Evolutionary conservation across 192 early-diverging fungal genomes (phyloP), one percentile per base, ranked within the genome.

Genomic region (Oehlia diaphana): DNA sequence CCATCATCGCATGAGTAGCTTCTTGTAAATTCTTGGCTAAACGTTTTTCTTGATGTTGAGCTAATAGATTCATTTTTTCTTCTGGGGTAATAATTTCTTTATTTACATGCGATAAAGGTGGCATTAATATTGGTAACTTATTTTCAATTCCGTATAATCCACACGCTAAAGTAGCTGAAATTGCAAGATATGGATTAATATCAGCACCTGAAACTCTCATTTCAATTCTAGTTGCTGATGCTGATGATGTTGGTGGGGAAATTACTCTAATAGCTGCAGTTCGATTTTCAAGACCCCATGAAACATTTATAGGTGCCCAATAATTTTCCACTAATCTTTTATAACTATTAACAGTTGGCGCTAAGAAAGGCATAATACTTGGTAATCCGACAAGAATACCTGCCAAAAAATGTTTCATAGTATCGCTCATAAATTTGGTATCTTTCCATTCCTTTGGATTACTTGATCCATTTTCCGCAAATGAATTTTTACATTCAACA

Each of bases 131-230:
- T 13, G 80, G 61, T 78, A 93, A 76, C 44, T 88, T 84, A 42
- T 90, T 87, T 62, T 84, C 73, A 77, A 96, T 90, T 9, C 95
- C 95, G 67, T 91, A 89, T 4, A 90, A 83, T 6, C 95, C 95
- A 74, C 89, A 89, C 12, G 89, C 92, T 14, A 95, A 79, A 71
- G 92, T 88, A 23, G 90, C 92, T 49, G 92, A 91, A 72, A 92
- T 88, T 2, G 90, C 91, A 47, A 96, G 75, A 80, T 96, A 93
- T 37, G 93, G 85, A 81, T 95, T 96, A 50, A 92, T 91, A 83
- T 96, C 95, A 39, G 93, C 92, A 16, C 95, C 95, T n/a, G 90
- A 81, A 0, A 96, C 94, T 33, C 94, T 89, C 83, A 96, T 85
- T 84, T 96, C 94, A 39, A 96, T 67, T 63, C 94, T 89, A 1